phyloP scores from a whole-genome alignment of 176 grass and related monocot genomes.

The barley (Hordeum vulgare) region MorexV3_pseudomolecules_assembly NC_058524.1:110726728-110727227 shows the following conservation, averaged over 20 bases:
- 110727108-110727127: not conserved
- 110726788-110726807: too few relatives aligned
- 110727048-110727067: not conserved
- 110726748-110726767: too few relatives aligned
- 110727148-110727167: too few relatives aligned
- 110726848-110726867: not conserved
- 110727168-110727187: not conserved
- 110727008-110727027: not conserved
- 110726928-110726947: not conserved
- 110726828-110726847: not conserved
- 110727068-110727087: not conserved
- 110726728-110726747: too few relatives aligned
- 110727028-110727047: not conserved
- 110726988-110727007: not conserved
- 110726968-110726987: not conserved
- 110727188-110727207: not conserved
- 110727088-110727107: not conserved
- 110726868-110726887: not conserved
- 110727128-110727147: not conserved
- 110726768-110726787: too few relatives aligned
- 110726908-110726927: not conserved
- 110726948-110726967: not conserved
- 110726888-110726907: not conserved
- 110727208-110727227: slow-evolving; percentile 61
- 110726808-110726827: too few relatives aligned